phyloP scores from a whole-genome alignment of 2,329 filamentous ascomycete genomes.

The Phaeosphaeriaceae sp. region DNA sequence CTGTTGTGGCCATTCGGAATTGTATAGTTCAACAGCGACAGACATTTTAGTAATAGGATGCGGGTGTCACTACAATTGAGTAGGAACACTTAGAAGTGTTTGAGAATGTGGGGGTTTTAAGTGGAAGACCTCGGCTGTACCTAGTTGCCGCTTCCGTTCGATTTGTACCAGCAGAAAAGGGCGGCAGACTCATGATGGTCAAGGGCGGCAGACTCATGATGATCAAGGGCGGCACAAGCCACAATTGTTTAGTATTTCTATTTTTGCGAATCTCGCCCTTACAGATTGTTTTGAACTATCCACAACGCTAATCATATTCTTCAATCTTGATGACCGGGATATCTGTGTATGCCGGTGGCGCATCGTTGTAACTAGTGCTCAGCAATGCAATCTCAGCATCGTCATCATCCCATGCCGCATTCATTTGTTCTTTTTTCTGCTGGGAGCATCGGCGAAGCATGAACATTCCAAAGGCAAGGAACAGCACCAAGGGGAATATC shows the following conservation, averaged over 20 bases:
- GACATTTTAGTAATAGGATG: constrained; percentile 19
- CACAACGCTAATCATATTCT: constrained; percentile 21
- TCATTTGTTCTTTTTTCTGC: constrained; percentile 14
- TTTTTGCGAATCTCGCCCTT: neutral
- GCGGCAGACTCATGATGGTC: neutral
- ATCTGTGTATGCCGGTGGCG: constrained; percentile 25
- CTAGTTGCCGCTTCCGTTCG: neutral
- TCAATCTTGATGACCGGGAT: constrained; percentile 30
- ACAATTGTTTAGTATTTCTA: no score
- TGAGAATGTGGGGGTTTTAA: neutral
- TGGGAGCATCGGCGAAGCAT: constrained; percentile 18
- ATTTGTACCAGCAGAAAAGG: constrained; percentile 1
- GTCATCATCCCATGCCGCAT: constrained; percentile 1
- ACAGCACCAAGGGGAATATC: constrained; percentile 20
- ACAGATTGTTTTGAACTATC: constrained; percentile 13
- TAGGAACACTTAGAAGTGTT: no score
- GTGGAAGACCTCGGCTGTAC: neutral
- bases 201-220: neutral
- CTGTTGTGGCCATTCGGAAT: constrained; percentile 35
- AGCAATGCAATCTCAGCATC: constrained; percentile 30
- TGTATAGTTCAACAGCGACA: constrained; percentile 33
- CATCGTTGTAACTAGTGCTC: constrained; percentile 16
- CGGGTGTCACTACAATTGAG: no score
- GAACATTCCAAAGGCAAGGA: constrained; percentile 18
- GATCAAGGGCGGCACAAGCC: no score